Base-by-base conservation (phyloP, 1,139 yeast species). In the Blastobotrys indianensis region DNA sequence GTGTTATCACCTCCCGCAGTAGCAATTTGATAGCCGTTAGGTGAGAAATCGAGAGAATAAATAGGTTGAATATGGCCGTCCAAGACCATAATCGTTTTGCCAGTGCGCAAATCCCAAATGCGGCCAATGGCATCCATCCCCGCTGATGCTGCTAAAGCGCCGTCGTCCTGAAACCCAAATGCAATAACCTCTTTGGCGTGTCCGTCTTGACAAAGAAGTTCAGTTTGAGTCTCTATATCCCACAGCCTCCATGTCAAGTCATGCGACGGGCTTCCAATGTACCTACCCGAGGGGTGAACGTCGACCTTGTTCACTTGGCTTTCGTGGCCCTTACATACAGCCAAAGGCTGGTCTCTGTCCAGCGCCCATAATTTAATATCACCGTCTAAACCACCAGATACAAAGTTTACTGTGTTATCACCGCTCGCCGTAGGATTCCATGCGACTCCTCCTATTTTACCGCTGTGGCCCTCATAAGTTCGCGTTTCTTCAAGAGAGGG, bases 171-270 rank as follows among this genome's bases (percentile, higher is more conserved):
- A 53, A 84, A 75, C 1, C 76, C 66, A 2, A 85, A 67, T 1
- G 81, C 62, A 53, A 78, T 80, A 0, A 90, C 80, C 48, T 80
- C 92, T 55, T 79, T 82, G 1, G 87, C 71, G 59, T 92, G 97
- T 0, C 97, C 97, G 59, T 87, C 96, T 62, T 92, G 97, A 41
- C 69, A 58, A 28, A 73, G 67, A 5, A 82, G 54, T 46, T 75
- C 75, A 28, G 59, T 56, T 39, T 69, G 70, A 1, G 70, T 75
- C 9, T 68, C 67, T 0, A 79, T 53, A 62, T 92, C 97, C 95
- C 95, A 88, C 5, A 88, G 62, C 50, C 87, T 75, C 97, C 97
- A 92, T 0, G 96, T 87, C 50, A 74, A 75, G 62, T 92, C 98
- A 58, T 76, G 82, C 0, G 97, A 87, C 0, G 95, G 85, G 20